Percentiles rank a stretch among this genome's conserved stretches.
These are phyloP conservation scores for Chaetoscypha palmicola DNA, from an alignment of 2,329 filamentous ascomycete species.

Conservation along the genomic window DNA sequence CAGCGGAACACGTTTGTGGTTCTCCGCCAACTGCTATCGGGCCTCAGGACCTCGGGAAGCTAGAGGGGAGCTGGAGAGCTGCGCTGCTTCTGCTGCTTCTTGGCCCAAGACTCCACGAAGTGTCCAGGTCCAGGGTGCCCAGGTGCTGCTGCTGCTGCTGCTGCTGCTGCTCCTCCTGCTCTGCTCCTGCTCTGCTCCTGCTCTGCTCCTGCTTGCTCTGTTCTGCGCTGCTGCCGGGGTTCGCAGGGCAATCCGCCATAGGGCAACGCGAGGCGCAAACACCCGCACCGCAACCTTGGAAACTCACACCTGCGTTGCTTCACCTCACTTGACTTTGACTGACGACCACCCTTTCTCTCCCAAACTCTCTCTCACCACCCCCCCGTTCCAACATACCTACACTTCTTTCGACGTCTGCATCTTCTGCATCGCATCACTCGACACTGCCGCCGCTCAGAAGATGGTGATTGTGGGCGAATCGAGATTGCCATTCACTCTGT, in stretches of 20 bases:
- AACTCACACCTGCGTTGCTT: too few species aligned
- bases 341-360: background rate
- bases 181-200: too few species aligned
- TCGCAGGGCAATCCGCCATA: background rate
- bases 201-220: too few species aligned
- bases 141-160: too few species aligned
- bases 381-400: background rate
- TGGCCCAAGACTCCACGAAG: too few species aligned
- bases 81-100: background rate
- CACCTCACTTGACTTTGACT: background rate
- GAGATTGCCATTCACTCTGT: background rate
- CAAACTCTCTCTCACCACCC: background rate
- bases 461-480: background rate
- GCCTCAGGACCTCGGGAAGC: background rate
- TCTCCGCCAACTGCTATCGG: background rate
- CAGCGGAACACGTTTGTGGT: background rate
- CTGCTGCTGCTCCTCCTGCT: too few species aligned
- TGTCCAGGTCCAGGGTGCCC: background rate
- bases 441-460: background rate
- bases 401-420: background rate
- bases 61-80: background rate
- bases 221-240: too few species aligned
- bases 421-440: too few species aligned
- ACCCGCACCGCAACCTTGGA: background rate
- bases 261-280: background rate